Evolutionary conservation across 441 rosid species (phyloP), one percentile per base, ranked within the genome.

Genomic region (Corymbia calophylla): DNA sequence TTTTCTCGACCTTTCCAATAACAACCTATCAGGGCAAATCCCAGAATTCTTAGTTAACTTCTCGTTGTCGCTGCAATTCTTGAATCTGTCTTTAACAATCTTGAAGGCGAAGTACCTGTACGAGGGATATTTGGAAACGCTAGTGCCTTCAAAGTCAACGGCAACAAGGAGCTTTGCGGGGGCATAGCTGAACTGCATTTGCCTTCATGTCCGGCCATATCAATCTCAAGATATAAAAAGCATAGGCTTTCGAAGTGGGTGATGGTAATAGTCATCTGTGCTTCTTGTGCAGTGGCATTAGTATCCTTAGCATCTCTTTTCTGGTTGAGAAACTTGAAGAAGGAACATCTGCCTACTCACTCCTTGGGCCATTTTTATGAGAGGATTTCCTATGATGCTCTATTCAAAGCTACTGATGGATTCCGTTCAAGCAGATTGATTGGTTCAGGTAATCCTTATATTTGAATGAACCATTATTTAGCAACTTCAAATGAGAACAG

Each of bases 1-100:
- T 39, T 12, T 53, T 12, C 6, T 89, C 5, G 88, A 89, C 53
- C 73, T 89, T 62, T 58, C 89, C 4, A 62, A 27, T 58, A 89
- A 89, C 60, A 87, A 87, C 47, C 82, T 89, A 21, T 87, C 91
- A 3, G 89, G 91, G 12, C 29, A 87, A 51, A 87, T 89, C 39
- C 91, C 89, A 6, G 9, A 54, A 32, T 89, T 54, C 54, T 55
- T 89, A 16, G 86, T 35, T 53, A 48, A 49, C 19, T 53, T 89
- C 4, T 23, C 25, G 0, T 49, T 11, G 10, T 58, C 15, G 7
- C 19, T 35, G 47, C 66, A 88, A 51, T 81, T 81, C 32, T 47
- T 88, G 53, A 56, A 81, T 35, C 55, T 88, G 29, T 77, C 87
- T 54, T 47, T 29, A 80, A 80, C 86, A 62, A 62, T 58, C 8